Percentiles rank a stretch among this genome's conserved stretches.
These are phyloP conservation scores for Amaranthus hypochondriacus DNA, from an alignment of 148 eudicot genomes.

Conservation along the genomic window DNA sequence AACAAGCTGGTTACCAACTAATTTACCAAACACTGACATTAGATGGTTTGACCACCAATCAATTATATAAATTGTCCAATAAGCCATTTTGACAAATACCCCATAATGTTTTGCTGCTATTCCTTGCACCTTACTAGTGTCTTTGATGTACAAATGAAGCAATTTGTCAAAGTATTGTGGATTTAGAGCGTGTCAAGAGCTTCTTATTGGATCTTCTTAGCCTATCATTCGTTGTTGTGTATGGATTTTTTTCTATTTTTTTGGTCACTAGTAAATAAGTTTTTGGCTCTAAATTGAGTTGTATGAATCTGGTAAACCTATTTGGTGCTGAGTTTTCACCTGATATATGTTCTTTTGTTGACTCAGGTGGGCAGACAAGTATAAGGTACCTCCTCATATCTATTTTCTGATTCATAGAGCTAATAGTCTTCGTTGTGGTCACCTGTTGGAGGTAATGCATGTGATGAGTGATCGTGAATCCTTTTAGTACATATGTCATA, in stretches of 20 bases:
- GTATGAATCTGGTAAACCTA: background rate
- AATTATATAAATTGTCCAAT: too few relatives aligned
- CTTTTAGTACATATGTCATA: background rate
- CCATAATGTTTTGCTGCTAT: background rate
- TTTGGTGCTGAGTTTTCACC: background rate
- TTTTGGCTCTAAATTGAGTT: background rate
- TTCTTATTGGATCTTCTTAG: background rate
- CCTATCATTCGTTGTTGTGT: background rate
- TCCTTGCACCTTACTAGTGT: background rate
- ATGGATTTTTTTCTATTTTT: background rate
- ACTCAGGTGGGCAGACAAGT: slow-evolving; percentile 98
- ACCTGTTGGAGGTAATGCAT: background rate
- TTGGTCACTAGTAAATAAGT: background rate
- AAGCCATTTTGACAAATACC: background rate
- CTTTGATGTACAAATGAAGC: background rate
- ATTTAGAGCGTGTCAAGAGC: background rate
- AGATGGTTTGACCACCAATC: background rate
- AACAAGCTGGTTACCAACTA: too few relatives aligned
- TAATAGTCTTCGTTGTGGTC: background rate
- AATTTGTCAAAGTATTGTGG: background rate
- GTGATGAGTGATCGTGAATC: background rate
- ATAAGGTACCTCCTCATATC: slow-evolving; percentile 62
- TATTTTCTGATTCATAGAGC: slow-evolving; percentile 12
- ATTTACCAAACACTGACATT: too few relatives aligned
- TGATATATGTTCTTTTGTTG: slow-evolving; percentile 24